Evolutionary conservation across 345 rosid species (phyloP).

Genomic region (Eucalyptus erythrocorys): DNA sequence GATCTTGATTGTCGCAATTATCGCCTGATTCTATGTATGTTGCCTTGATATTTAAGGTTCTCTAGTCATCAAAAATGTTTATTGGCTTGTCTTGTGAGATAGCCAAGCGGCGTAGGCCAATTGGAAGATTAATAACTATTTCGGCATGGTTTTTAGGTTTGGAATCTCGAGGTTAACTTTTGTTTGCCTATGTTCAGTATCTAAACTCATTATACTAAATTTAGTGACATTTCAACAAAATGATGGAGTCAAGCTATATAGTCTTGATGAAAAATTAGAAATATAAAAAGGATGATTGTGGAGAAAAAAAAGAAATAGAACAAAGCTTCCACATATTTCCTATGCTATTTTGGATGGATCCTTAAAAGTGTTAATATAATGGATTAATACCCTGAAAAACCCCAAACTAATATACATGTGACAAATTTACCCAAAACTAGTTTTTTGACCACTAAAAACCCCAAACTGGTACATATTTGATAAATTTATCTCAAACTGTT

Average conservation of each 20-base stretch:
- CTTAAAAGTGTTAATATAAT: background rate
- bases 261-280: background rate
- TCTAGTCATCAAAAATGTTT: background rate
- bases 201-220: background rate
- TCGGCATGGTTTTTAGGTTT: background rate
- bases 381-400: too few species aligned
- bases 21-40: background rate
- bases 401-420: accelerated
- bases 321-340: background rate
- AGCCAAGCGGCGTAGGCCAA: background rate
- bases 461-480: too few species aligned
- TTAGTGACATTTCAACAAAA: background rate
- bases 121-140: background rate
- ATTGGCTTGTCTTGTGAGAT: background rate
- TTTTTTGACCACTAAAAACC: too few species aligned
- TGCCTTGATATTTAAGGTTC: background rate
- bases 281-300: background rate
- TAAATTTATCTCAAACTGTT: too few species aligned
- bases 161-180: background rate
- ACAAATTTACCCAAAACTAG: too few species aligned
- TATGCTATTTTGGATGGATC: background rate
- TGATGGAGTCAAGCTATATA: background rate
- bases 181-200: background rate
- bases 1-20: background rate
- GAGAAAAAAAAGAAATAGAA: background rate